A percentile compares a stretch with the other conserved stretches of the same genome.
phyloP scores from a whole-genome alignment of 2,329 filamentous ascomycete genomes.

The Coleophoma crateriformis region DNA sequence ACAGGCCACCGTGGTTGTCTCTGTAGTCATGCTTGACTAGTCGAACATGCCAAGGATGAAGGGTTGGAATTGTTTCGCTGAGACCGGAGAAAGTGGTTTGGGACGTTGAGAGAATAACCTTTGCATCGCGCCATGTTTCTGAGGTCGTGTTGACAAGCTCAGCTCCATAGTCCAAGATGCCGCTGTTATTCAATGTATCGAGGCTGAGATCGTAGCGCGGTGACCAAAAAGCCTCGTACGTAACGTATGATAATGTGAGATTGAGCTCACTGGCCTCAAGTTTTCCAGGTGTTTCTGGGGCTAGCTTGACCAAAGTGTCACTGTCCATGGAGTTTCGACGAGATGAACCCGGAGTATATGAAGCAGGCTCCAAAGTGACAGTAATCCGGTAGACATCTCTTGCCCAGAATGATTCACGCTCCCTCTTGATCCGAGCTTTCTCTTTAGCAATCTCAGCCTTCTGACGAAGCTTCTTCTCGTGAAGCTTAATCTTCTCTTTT shows the following conservation, averaged over 20 bases:
- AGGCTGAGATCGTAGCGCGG: conserved; percentile 44
- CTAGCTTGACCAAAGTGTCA: conserved; percentile 17
- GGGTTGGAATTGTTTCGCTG: conserved; percentile 38
- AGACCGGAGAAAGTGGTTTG: conserved; percentile 43
- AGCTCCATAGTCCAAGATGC: conserved; percentile 41
- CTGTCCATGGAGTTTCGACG: conserved; percentile 40
- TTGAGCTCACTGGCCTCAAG: conserved; percentile 18
- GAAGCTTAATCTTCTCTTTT: conserved; percentile 30
- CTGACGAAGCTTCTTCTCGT: conserved; percentile 29
- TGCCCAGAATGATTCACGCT: conserved; percentile 44
- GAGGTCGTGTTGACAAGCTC: conserved; percentile 44
- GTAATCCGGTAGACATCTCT: conserved; percentile 41
- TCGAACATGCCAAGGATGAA: conserved; percentile 41
- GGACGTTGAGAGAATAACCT: conserved; percentile 40
- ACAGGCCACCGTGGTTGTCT: conserved; percentile 11
- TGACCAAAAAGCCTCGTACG: conserved; percentile 34
- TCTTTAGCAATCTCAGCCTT: conserved; percentile 34
- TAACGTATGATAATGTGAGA: conserved; percentile 24
- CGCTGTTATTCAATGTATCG: conserved; percentile 25
- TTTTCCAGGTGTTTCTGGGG: conserved; percentile 10
- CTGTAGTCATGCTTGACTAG: conserved; percentile 24
- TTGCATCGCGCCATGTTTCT: conserved; percentile 40
- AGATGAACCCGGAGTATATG: conserved; percentile 38
- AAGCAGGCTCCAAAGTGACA: conserved; percentile 43
- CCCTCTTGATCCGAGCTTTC: conserved; percentile 35